These are phyloP conservation scores for Mikania micrantha DNA, from an alignment of 129 eudicot genomes.

Conservation along the genomic window DNA sequence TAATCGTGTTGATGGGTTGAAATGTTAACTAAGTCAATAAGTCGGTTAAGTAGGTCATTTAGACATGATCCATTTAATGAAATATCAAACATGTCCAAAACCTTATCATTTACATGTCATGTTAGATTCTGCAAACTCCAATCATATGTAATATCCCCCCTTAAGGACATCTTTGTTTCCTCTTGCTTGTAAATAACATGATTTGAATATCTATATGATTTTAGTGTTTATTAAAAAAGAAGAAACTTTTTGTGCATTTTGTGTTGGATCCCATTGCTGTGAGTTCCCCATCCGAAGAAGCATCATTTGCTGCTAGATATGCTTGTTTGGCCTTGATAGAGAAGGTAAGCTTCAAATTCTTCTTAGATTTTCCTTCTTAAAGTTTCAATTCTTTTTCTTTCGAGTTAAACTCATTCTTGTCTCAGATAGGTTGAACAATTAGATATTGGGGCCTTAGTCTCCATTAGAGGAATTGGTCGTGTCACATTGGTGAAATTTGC, in stretches of 20 bases:
- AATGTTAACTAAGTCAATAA: too few species aligned
- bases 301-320: constrained; percentile 67
- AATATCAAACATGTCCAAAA: neutral
- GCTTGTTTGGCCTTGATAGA: constrained; percentile 67
- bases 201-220: neutral
- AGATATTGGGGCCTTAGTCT: constrained; percentile 70
- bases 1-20: too few species aligned
- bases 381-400: constrained; percentile 9
- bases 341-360: constrained; percentile 43
- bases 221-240: constrained; percentile 50
- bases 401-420: constrained; percentile 18
- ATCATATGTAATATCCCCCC: neutral
- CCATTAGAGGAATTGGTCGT: constrained; percentile 72
- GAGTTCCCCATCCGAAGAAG: constrained; percentile 41
- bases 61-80: neutral
- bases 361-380: neutral
- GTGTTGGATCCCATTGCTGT: constrained; percentile 64
- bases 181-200: neutral
- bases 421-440: constrained; percentile 62
- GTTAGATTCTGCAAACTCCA: neutral
- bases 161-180: neutral
- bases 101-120: neutral
- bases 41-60: neutral
- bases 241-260: constrained; percentile 63
- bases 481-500: constrained; percentile 51